phyloP scores from a whole-genome alignment of 2,329 filamentous ascomycete species.

The Diaporthe sp. region DNA sequence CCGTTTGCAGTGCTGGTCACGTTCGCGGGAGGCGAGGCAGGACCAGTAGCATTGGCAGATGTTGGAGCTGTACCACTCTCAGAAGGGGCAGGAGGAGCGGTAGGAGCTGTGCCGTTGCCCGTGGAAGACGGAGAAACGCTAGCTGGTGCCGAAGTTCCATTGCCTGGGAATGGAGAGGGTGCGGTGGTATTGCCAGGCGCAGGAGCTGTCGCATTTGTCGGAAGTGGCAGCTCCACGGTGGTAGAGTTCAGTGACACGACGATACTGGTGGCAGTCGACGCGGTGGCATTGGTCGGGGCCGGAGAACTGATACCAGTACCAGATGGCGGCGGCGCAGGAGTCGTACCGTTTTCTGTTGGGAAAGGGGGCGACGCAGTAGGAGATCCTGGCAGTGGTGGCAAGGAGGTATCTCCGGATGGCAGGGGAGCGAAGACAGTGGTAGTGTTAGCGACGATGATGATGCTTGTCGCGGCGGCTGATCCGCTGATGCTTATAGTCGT shows the following conservation, averaged over 20 bases:
- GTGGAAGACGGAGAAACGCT: constrained; percentile 4
- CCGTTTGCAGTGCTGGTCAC: constrained; percentile 32
- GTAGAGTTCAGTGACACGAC: constrained; percentile 36
- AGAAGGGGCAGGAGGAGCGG: constrained; percentile 28
- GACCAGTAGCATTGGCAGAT: constrained; percentile 27
- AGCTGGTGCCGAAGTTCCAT: constrained; percentile 17
- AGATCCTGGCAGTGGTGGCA: constrained; percentile 23
- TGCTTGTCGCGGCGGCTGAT: constrained; percentile 37
- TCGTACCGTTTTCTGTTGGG: constrained; percentile 31
- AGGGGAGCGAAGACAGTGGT: constrained; percentile 37
- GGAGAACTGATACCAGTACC: constrained; percentile 19
- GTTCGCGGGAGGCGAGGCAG: constrained; percentile 34
- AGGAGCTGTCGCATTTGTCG: constrained; percentile 30
- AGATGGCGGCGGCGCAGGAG: constrained; percentile 30
- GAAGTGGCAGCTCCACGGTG: constrained; percentile 35
- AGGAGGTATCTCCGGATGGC: constrained; percentile 5
- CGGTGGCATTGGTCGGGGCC: constrained; percentile 2
- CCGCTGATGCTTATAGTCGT: constrained; percentile 38
- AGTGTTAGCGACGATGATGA: constrained; percentile 36
- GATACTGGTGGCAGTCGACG: constrained; percentile 21
- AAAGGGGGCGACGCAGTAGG: constrained; percentile 10
- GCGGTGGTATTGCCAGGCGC: constrained; percentile 12
- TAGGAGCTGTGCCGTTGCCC: constrained; percentile 26
- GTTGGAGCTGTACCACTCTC: constrained; percentile 30
- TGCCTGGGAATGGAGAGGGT: constrained; percentile 8